phyloP scores from a whole-genome alignment of 148 eudicot species.

The Camellia japonica region DNA sequence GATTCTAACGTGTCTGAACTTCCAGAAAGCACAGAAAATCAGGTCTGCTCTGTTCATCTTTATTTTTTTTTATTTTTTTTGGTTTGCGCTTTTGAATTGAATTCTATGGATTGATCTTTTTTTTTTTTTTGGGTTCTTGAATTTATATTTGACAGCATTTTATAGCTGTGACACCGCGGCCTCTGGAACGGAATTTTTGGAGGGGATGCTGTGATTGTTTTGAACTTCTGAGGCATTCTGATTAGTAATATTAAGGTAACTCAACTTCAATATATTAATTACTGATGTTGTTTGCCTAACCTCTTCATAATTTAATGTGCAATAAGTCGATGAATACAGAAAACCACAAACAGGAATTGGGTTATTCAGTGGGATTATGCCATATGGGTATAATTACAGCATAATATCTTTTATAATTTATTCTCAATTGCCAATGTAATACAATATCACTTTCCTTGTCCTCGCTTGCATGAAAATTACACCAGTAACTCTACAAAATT shows the following conservation, averaged over 20 bases:
- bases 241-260: background rate
- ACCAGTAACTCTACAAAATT: no score
- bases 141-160: background rate
- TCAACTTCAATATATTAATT: background rate
- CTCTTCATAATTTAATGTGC: background rate
- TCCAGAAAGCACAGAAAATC: background rate
- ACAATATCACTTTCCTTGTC: no score
- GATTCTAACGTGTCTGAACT: background rate
- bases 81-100: no score
- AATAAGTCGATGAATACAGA: no score
- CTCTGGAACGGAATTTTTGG: conserved; percentile 4
- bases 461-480: no score
- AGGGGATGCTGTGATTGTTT: conserved; percentile 9
- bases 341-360: no score
- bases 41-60: background rate
- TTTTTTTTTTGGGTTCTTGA: background rate
- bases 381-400: no score
- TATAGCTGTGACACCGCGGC: conserved; percentile 1
- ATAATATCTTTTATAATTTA: no score
- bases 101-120: no score
- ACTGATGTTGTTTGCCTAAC: background rate
- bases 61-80: background rate
- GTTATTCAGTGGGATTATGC: no score
- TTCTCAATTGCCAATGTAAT: no score
- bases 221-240: background rate